A percentile compares a stretch with the other conserved stretches of the same genome.
phyloP scores from a whole-genome alignment of 2,329 filamentous ascomycete genomes.

The Sporothrix brasiliensis region DNA sequence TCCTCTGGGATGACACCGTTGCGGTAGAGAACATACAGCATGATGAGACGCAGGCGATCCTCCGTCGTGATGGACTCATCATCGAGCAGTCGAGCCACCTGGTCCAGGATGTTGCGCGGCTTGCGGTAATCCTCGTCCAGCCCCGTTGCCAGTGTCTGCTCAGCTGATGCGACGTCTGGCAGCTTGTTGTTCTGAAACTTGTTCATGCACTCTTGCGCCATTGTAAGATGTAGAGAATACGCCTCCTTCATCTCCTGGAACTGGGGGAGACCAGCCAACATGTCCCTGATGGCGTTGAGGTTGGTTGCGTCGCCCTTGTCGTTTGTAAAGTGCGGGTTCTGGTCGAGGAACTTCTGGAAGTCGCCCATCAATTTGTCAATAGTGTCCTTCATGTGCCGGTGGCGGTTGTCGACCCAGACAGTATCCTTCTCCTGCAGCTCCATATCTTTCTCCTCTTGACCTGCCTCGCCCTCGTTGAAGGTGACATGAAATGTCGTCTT shows the following conservation, averaged over 20 bases:
- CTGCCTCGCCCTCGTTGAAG: slow-evolving; percentile 71
- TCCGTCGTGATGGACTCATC: slow-evolving; percentile 71
- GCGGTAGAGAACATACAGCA: slow-evolving; percentile 82
- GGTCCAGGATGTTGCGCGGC: slow-evolving; percentile 83
- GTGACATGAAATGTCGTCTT: slow-evolving; percentile 83
- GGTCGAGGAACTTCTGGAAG: slow-evolving; percentile 86
- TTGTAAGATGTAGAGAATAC: slow-evolving; percentile 90
- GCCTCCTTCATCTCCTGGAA: slow-evolving; percentile 95
- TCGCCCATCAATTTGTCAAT: slow-evolving; percentile 91
- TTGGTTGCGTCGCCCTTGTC: slow-evolving; percentile 69
- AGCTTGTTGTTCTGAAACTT: slow-evolving; percentile 84
- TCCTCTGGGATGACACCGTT: slow-evolving; percentile 85
- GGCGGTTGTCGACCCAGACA: slow-evolving; percentile 93
- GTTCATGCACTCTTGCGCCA: slow-evolving; percentile 98
- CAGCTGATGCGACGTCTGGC: slow-evolving; percentile 80
- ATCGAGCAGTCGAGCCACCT: slow-evolving; percentile 84
- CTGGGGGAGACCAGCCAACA: slow-evolving; percentile 91
- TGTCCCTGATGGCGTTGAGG: slow-evolving; percentile 91
- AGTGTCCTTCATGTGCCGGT: slow-evolving; percentile 97
- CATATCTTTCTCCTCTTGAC: slow-evolving; percentile 83
- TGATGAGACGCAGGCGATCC: slow-evolving; percentile 82
- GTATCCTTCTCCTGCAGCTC: slow-evolving; percentile 88
- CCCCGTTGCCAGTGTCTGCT: slow-evolving; percentile 89
- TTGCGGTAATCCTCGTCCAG: slow-evolving; percentile 91
- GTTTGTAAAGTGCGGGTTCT: slow-evolving; percentile 90